Conservation (phyloP, 2,329 filamentous ascomycete species). For the Beauveria pseudobassiana region DNA sequence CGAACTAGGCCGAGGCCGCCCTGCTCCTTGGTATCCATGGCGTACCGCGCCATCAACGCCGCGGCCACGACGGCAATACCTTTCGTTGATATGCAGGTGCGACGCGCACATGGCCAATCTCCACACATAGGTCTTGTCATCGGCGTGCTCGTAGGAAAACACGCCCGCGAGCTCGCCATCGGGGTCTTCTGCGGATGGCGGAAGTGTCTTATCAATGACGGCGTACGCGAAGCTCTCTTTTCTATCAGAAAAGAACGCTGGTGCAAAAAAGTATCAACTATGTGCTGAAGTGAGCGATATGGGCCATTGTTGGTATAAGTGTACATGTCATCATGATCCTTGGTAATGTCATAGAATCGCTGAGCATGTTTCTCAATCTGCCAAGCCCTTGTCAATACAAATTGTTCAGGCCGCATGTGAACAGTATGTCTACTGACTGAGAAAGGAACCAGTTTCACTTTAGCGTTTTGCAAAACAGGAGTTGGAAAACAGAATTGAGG, state of each 20-base stretch:
- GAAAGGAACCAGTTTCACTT: conserved; percentile 1
- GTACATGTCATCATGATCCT: conserved; percentile 4
- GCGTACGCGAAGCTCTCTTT: background rate
- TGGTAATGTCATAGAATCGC: conserved; percentile 1
- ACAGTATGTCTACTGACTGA: background rate
- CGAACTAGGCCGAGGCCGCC: background rate
- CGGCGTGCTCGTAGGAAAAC: background rate
- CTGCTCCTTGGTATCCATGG: background rate
- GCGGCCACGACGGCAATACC: background rate
- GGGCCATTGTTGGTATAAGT: conserved; percentile 1
- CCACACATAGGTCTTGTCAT: background rate
- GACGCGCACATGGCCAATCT: conserved; percentile 5
- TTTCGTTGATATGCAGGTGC: background rate
- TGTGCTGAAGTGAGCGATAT: background rate
- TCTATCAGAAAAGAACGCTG: background rate
- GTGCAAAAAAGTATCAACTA: background rate
- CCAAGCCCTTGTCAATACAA: background rate
- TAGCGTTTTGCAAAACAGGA: background rate
- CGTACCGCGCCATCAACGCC: background rate
- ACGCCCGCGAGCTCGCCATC: background rate
- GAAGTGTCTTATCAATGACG: background rate
- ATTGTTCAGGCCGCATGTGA: background rate
- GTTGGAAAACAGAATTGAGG: background rate
- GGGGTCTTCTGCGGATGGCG: background rate
- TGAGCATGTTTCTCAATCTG: conserved; percentile 3